phyloP scores from a whole-genome alignment of 768 basidiomycete species.

The Hydnomerulius pinastri region DNA sequence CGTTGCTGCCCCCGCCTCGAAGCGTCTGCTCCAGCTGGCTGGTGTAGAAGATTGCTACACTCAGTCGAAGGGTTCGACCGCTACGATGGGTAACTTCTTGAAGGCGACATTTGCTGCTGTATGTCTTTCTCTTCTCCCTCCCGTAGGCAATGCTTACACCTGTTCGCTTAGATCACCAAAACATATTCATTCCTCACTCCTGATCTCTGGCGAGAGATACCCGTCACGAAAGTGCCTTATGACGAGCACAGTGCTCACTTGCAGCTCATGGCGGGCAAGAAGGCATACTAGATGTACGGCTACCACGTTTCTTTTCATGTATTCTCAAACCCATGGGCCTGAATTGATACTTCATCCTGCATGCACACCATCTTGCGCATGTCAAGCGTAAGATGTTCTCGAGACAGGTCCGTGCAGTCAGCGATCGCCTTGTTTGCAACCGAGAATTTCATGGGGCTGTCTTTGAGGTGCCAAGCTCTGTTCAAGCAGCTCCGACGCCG shows the following conservation, averaged over 20 bases:
- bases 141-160: slow-evolving; percentile 7
- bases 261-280: slow-evolving; percentile 80
- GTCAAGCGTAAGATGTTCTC: too few relatives aligned
- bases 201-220: slow-evolving; percentile 96
- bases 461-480: background rate
- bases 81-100: slow-evolving; percentile 99
- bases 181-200: slow-evolving; percentile 98
- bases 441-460: too few relatives aligned
- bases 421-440: too few relatives aligned
- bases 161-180: slow-evolving; percentile 77
- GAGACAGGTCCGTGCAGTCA: too few relatives aligned
- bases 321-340: background rate
- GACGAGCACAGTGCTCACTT: slow-evolving; percentile 96
- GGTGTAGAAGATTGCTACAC: slow-evolving; percentile 99
- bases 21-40: slow-evolving; percentile 95
- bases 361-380: too few relatives aligned
- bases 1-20: slow-evolving; percentile 97
- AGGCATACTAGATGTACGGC: slow-evolving; percentile 50
- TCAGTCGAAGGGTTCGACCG: slow-evolving; percentile 96
- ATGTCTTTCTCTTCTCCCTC: slow-evolving; percentile 30
- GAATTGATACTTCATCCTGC: background rate
- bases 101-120: slow-evolving; percentile 95
- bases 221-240: slow-evolving; percentile 85
- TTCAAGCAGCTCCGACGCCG: background rate
- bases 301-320: slow-evolving; percentile 12